phyloP scores from a whole-genome alignment of 169 alveolate genomes.

The Babesia gibsoni region DNA sequence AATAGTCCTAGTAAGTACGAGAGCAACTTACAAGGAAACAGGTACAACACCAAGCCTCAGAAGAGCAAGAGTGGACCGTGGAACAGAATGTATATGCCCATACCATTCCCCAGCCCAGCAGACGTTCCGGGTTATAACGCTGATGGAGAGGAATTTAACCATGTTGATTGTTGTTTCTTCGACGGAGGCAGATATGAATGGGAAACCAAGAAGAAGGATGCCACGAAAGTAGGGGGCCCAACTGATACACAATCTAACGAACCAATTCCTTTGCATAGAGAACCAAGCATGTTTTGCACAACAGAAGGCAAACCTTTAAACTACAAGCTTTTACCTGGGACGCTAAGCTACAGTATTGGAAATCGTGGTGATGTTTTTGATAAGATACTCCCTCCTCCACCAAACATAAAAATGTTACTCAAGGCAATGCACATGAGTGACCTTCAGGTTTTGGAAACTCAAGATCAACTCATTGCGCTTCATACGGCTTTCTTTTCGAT shows the following conservation, averaged over 20 bases:
- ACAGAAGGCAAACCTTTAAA: background rate
- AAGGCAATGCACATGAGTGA: slow-evolving; percentile 79
- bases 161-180: slow-evolving; percentile 44
- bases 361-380: slow-evolving; percentile 45
- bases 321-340: slow-evolving; percentile 55
- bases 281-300: background rate
- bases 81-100: slow-evolving; percentile 6
- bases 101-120: slow-evolving; percentile 13
- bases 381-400: slow-evolving; percentile 66
- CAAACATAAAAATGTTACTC: slow-evolving; percentile 67
- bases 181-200: slow-evolving; percentile 66
- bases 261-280: background rate
- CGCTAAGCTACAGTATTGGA: slow-evolving; percentile 58
- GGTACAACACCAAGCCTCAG: background rate
- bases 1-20: background rate
- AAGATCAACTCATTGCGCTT: slow-evolving; percentile 75
- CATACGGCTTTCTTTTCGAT: slow-evolving; percentile 77
- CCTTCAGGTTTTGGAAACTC: slow-evolving; percentile 73
- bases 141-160: background rate
- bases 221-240: background rate
- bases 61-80: background rate
- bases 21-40: background rate
- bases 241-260: background rate
- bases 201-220: slow-evolving; percentile 21
- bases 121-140: slow-evolving; percentile 21